Conservation (phyloP, 1,284 basidiomycete genomes). For the Takashimella tepidaria region DNA sequence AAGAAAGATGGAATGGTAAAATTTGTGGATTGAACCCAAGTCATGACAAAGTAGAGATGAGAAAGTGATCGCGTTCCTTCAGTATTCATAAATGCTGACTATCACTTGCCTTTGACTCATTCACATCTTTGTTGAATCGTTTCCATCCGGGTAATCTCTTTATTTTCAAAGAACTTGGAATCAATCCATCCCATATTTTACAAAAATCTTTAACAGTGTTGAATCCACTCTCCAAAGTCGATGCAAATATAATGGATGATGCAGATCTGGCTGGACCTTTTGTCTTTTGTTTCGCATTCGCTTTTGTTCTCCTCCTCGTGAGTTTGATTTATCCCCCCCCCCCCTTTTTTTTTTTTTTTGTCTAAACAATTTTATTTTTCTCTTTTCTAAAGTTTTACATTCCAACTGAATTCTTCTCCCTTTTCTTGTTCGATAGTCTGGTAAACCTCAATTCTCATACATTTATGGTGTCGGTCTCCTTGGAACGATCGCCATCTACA, state of each 20-base stretch:
- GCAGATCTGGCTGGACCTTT: constrained; percentile 96
- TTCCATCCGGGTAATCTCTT: no score
- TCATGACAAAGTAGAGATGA: no score
- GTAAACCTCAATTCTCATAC: constrained; percentile 97
- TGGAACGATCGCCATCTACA: constrained; percentile 90
- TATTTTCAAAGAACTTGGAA: constrained; percentile 72
- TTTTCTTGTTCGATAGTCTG: constrained; percentile 59
- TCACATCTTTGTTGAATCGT: no score
- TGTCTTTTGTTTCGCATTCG: constrained; percentile 89
- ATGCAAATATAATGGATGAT: constrained; percentile 98
- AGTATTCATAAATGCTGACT: no score
- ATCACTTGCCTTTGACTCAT: neutral
- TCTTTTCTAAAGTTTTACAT: neutral
- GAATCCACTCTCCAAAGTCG: constrained; percentile 80
- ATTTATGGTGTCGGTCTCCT: constrained; percentile 97
- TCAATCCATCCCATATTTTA: constrained; percentile 94
- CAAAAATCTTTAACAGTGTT: constrained; percentile 92
- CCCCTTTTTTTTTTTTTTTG: neutral
- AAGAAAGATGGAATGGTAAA: no score
- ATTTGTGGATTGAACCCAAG: no score
- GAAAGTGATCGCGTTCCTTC: no score
- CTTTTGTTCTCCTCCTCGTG: constrained; percentile 81
- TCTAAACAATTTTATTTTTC: no score
- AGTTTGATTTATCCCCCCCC: constrained; percentile 50
- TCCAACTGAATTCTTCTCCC: neutral